Evolutionary conservation across 1,139 yeast genomes (phyloP).

Genomic region (Debaryomycetaceae sp.): DNA sequence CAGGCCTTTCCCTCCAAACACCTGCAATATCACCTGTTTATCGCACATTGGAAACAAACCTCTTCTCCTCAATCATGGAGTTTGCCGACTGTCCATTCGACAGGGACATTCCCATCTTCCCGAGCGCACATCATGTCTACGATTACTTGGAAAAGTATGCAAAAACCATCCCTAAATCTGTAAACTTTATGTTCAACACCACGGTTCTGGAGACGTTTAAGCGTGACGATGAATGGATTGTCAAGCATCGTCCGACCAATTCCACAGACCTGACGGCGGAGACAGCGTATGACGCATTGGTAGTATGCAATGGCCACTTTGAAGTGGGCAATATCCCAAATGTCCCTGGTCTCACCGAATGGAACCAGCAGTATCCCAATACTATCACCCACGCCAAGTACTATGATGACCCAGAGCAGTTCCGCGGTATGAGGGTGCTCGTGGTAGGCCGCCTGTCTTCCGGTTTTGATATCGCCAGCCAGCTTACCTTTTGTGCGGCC

Average conservation of each 20-base stretch:
- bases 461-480: conserved; percentile 38
- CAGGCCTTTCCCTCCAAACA: background rate
- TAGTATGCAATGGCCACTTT: conserved; percentile 41
- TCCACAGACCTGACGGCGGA: conserved; percentile 3
- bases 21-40: conserved; percentile 42
- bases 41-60: conserved; percentile 36
- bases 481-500: conserved; percentile 27
- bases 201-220: conserved; percentile 12
- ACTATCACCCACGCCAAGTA: conserved; percentile 35
- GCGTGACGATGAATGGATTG: conserved; percentile 1
- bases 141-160: conserved; percentile 24
- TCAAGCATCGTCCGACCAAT: conserved; percentile 3
- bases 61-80: conserved; percentile 31
- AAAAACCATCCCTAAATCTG: conserved; percentile 19
- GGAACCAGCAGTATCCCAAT: conserved; percentile 21
- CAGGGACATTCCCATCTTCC: conserved; percentile 18
- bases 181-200: conserved; percentile 13
- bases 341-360: conserved; percentile 27
- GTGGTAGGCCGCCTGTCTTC: conserved; percentile 38
- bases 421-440: conserved; percentile 27
- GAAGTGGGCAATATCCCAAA: conserved; percentile 35
- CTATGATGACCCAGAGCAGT: conserved; percentile 21
- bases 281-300: conserved; percentile 30
- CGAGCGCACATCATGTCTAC: conserved; percentile 27
- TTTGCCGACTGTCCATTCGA: conserved; percentile 27